These are phyloP conservation scores for Naganishia cerealis DNA, from an alignment of 1,284 basidiomycete genomes.

Conservation along the genomic window DNA sequence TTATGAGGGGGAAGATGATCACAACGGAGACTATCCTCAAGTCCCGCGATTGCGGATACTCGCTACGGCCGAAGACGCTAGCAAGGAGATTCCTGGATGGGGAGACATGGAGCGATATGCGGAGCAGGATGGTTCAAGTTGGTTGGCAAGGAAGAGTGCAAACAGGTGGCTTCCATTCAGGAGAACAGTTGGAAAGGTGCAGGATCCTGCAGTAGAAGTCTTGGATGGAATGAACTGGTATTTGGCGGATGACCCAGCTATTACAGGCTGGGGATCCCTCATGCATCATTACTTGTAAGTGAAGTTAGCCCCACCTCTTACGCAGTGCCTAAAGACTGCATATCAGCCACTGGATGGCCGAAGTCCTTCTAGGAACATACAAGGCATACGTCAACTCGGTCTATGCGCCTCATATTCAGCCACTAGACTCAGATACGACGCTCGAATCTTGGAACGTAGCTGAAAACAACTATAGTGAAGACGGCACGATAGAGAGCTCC, in stretches of 20 bases:
- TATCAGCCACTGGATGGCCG: constrained; percentile 30
- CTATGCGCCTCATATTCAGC: background rate
- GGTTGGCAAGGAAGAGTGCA: background rate
- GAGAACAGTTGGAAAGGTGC: background rate
- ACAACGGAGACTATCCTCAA: constrained; percentile 27
- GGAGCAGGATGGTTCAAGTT: constrained; percentile 5
- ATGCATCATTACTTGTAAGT: constrained; percentile 34
- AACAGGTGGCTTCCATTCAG: background rate
- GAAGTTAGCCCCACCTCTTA: background rate
- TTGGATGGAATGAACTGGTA: constrained; percentile 29
- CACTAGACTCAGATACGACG: background rate
- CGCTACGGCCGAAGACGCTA: constrained; percentile 14
- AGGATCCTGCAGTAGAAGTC: constrained; percentile 8
- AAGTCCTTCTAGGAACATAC: constrained; percentile 29
- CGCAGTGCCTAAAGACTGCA: background rate
- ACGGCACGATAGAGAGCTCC: background rate
- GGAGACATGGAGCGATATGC: constrained; percentile 9
- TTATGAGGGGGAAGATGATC: constrained; percentile 6
- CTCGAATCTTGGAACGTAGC: background rate
- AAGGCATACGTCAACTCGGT: constrained; percentile 23
- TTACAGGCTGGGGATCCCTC: constrained; percentile 30
- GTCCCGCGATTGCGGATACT: constrained; percentile 24
- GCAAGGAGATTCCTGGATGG: constrained; percentile 2
- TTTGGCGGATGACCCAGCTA: constrained; percentile 31
- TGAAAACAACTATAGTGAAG: background rate